Evolutionary conservation across 1,284 basidiomycete species (phyloP).

Genomic region (Ustilago bromivora): DNA sequence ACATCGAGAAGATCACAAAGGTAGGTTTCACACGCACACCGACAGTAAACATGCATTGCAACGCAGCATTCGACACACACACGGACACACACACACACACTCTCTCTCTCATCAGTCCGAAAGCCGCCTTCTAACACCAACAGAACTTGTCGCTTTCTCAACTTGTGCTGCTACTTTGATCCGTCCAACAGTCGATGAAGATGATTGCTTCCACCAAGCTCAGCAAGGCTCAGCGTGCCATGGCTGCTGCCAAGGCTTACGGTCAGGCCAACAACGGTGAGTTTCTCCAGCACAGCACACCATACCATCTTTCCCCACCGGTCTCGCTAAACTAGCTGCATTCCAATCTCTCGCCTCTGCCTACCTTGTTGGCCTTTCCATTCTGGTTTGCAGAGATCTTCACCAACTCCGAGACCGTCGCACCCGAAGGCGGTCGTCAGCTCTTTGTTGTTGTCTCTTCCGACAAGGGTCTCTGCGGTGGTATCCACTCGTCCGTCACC

Average conservation of each 20-base stretch:
- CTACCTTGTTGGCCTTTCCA: background rate
- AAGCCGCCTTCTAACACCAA: constrained; percentile 14
- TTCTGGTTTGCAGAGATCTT: constrained; percentile 61
- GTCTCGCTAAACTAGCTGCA: background rate
- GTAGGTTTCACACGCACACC: constrained; percentile 72
- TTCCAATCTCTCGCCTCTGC: background rate
- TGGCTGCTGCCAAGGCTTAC: constrained; percentile 93
- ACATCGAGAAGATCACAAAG: constrained; percentile 98
- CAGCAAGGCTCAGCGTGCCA: constrained; percentile 87
- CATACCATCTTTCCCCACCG: background rate
- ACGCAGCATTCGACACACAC: background rate
- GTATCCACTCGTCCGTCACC: constrained; percentile 97
- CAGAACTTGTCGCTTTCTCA: background rate
- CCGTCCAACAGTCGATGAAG: constrained; percentile 86
- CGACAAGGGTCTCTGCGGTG: constrained; percentile 99
- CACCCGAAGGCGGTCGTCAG: constrained; percentile 62
- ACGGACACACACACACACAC: background rate
- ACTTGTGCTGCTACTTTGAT: background rate
- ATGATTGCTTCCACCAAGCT: constrained; percentile 96
- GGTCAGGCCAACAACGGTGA: constrained; percentile 90
- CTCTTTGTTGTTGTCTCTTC: constrained; percentile 90
- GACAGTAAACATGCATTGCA: background rate
- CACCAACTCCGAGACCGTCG: constrained; percentile 65
- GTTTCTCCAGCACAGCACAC: constrained; percentile 19
- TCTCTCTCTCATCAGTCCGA: background rate